phyloP scores from a whole-genome alignment of 2,329 filamentous ascomycete genomes.

The Teratosphaeriaceae sp. region DNA sequence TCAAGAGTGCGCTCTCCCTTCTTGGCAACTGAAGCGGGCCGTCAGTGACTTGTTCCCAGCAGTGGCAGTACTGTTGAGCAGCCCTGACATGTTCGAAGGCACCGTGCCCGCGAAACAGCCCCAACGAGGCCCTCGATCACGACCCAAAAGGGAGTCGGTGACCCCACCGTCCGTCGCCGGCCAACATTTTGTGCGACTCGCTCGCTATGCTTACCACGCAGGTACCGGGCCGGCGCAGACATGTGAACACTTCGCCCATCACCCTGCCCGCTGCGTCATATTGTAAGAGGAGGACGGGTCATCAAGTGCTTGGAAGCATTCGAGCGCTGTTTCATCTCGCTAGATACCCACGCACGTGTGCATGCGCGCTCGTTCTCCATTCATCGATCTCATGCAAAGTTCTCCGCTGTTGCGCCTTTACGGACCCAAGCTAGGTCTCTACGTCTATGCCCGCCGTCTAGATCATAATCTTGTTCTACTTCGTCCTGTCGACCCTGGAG shows the following conservation, averaged over 20 bases:
- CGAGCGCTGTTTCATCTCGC: slow-evolving; percentile 5
- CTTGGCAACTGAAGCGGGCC: slow-evolving; percentile 25
- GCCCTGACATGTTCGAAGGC: slow-evolving; percentile 16
- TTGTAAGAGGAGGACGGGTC: slow-evolving; percentile 7
- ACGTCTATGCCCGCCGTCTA: too few relatives aligned
- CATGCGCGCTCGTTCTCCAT: too few relatives aligned
- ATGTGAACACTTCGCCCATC: slow-evolving; percentile 9
- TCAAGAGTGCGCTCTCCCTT: slow-evolving; percentile 43
- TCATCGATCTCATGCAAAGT: not conserved
- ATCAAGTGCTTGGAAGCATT: slow-evolving; percentile 4
- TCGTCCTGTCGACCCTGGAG: slow-evolving; percentile 10
- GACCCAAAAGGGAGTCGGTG: too few relatives aligned
- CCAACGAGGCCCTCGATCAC: not conserved
- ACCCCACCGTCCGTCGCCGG: not conserved
- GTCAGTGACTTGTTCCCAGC: slow-evolving; percentile 18
- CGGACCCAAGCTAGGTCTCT: too few relatives aligned
- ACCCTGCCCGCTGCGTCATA: slow-evolving; percentile 15
- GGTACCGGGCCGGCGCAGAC: not conserved
- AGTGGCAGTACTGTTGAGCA: slow-evolving; percentile 13
- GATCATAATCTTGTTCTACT: not conserved
- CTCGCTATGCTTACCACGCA: not conserved
- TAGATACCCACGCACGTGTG: slow-evolving; percentile 2
- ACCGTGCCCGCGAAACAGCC: not conserved
- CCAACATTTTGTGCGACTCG: not conserved
- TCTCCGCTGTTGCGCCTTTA: too few relatives aligned